These are phyloP conservation scores for Parietichytrium sp. DNA, from an alignment of 108 stramenopile genomes.

Conservation along the genomic window DNA sequence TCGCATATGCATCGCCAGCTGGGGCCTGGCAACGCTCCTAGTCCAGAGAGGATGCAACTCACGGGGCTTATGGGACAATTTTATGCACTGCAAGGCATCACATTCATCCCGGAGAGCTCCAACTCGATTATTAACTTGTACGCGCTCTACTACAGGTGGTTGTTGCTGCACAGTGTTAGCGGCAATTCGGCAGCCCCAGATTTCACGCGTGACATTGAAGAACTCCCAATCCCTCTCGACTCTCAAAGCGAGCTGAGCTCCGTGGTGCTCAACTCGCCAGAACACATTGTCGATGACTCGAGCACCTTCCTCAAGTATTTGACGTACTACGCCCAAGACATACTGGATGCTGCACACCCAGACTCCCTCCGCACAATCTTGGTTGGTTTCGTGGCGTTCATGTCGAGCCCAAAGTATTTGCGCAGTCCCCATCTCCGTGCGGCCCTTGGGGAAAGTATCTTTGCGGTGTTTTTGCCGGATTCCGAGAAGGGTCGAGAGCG, in stretches of 20 bases:
- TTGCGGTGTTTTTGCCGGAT: neutral
- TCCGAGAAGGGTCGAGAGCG: slow-evolving; percentile 52
- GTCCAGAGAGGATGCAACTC: slow-evolving; percentile 11
- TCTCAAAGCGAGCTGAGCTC: neutral
- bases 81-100: slow-evolving; percentile 63
- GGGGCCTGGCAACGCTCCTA: slow-evolving; percentile 41
- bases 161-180: neutral
- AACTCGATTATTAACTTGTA: neutral
- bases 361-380: neutral
- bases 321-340: slow-evolving; percentile 29
- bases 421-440: slow-evolving; percentile 48
- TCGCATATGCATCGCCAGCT: slow-evolving; percentile 38
- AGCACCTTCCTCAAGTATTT: slow-evolving; percentile 32
- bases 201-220: neutral
- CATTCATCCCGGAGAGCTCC: slow-evolving; percentile 25
- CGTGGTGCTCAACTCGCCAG: too few relatives aligned
- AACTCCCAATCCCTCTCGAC: neutral
- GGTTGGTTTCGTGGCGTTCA: slow-evolving; percentile 37
- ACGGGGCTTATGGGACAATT: slow-evolving; percentile 62
- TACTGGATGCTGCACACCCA: neutral
- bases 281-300: slow-evolving; percentile 46
- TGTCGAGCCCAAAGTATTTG: slow-evolving; percentile 47
- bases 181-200: too few relatives aligned
- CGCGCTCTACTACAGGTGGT: neutral
- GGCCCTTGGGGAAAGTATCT: neutral